Conservation (phyloP, 805 yeast species). For the Dipodascopsis tothii region DNA sequence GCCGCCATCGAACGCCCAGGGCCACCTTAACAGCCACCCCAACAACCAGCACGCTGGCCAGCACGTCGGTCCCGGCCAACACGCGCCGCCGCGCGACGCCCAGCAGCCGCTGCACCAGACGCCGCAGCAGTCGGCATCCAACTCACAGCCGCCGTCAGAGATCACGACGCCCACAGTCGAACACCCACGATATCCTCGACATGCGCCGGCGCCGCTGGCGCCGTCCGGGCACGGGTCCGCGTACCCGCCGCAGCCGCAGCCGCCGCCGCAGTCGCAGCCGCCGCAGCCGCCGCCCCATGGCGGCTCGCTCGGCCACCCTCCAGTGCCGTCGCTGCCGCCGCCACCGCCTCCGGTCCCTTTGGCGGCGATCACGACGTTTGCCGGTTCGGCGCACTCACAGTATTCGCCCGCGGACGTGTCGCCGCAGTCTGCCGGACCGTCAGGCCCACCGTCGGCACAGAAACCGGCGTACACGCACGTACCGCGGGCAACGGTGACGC, state of each 20-base stretch:
- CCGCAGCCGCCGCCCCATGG: constrained; percentile 3
- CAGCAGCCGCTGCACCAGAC: background rate
- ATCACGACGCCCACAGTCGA: background rate
- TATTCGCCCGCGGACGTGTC: constrained; percentile 6
- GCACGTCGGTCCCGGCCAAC: too few relatives aligned
- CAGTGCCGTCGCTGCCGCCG: constrained; percentile 12
- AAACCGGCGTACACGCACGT: background rate
- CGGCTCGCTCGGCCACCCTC: too few relatives aligned
- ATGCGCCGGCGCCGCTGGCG: background rate
- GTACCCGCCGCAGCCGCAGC: background rate
- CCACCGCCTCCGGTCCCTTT: constrained; percentile 9
- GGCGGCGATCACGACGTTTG: constrained; percentile 5
- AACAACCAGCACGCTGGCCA: too few relatives aligned
- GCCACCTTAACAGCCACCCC: too few relatives aligned
- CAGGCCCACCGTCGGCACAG: background rate
- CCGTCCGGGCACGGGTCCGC: background rate
- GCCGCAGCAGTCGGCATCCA: constrained; percentile 11
- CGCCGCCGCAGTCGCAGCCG: background rate
- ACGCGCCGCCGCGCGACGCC: background rate
- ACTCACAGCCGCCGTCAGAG: too few relatives aligned
- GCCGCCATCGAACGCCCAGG: too few relatives aligned
- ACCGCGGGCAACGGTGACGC: constrained; percentile 1
- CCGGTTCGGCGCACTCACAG: constrained; percentile 10
- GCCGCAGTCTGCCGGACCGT: constrained; percentile 3
- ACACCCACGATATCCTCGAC: background rate